These are phyloP conservation scores for Heracleum sosnowskyi DNA, from an alignment of 129 eudicot species.

Conservation along the genomic window DNA sequence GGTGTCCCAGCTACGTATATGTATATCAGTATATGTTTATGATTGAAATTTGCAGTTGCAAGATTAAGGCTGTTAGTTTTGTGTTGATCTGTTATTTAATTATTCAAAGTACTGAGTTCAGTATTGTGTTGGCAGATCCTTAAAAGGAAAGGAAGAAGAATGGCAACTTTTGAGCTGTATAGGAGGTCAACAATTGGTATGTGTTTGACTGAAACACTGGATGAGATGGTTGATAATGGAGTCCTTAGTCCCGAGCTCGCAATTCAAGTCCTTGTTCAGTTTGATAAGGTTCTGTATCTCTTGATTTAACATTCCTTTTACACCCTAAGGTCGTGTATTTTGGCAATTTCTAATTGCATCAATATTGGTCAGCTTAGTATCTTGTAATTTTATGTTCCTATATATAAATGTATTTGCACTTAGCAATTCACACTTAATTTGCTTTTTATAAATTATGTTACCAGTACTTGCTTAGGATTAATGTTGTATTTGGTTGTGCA, in stretches of 20 bases:
- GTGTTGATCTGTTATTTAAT: neutral
- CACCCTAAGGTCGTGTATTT: neutral
- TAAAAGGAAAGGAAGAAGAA: slow-evolving; percentile 20
- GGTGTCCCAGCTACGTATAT: neutral
- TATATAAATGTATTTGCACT: neutral
- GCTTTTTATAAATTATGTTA: neutral
- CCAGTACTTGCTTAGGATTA: neutral
- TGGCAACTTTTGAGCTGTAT: slow-evolving; percentile 92
- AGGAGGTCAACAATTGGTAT: slow-evolving; percentile 92
- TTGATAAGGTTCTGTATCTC: slow-evolving; percentile 58
- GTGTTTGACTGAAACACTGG: slow-evolving; percentile 94
- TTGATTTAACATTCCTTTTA: neutral
- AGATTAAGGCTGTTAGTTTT: neutral
- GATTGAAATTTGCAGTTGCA: neutral
- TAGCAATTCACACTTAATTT: neutral
- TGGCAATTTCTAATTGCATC: neutral
- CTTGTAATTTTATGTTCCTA: neutral
- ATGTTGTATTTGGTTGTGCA: slow-evolving; percentile 28
- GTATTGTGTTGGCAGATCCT: slow-evolving; percentile 16
- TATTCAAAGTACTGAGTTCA: too few relatives aligned
- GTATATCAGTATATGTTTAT: neutral
- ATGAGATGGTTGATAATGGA: slow-evolving; percentile 81
- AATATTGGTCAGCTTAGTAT: neutral
- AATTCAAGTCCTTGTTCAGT: slow-evolving; percentile 92
- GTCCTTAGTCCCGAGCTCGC: slow-evolving; percentile 81